Base-by-base conservation (phyloP, 1,284 basidiomycete species). In the Rhodofomes roseus region DNA sequence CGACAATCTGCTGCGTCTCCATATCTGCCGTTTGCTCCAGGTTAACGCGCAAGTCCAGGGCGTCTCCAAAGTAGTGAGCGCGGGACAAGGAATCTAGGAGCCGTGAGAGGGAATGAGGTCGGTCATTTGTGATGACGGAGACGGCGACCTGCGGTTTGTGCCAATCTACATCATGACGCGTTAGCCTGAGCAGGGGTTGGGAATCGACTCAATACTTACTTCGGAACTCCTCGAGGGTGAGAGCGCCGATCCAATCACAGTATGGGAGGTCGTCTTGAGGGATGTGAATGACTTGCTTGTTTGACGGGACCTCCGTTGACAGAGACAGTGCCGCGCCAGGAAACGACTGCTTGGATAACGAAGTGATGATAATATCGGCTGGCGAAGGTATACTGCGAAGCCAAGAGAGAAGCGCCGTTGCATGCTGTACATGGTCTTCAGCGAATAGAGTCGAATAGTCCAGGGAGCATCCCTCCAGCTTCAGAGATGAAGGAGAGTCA, bases 101-200 rank as follows among this genome's bases (percentile, higher is more conserved):
- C 7, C 92, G 85, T 14, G 66, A 65, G 1, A 94, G 80, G 0
- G 92, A 93, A n/a, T 73, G 69, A 7, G 91, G 86, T 53, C 92
- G 80, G 67, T 90, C 79, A 62, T 92, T 86, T 0, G 92, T 93
- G 56, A 93, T 88, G 43, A 94, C 79, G 46, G 81, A 83, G 43
- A 93, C 72, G 37, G 90, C 87, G 27, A 93, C 74, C 37, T 74
- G 76, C 2, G 90, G 90, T 1, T 73, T 69, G 65, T 92, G 79
- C 90, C 90, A 94, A 68, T 85, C 92, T 94, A 66, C 31, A n/a
- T n/a, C n/a, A n/a, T 53, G 31, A 36, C 27, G 6, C 14, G 27
- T 36, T 62, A 52, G 65, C 36, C 43, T 57, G 22, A 53, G 39
- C 29, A 54, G 53, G 56, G 55, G 25, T 12, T 37, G 25, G 34